Evolutionary conservation across 345 rosid genomes (phyloP).

Genomic region (Pseudoturritis turrita): DNA sequence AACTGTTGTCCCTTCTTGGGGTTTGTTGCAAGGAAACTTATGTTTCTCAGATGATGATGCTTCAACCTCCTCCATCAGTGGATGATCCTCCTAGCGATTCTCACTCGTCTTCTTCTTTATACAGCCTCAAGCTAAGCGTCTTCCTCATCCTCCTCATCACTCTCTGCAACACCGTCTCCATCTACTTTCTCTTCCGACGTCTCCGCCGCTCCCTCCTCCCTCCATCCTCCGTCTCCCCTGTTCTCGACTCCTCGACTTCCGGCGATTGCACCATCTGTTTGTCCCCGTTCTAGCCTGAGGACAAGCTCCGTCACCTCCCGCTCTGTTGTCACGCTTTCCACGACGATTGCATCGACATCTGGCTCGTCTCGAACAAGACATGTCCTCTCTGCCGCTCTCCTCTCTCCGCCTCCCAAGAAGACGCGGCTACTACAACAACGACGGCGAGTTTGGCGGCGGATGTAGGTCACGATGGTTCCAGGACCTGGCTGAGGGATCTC

Average conservation of each 20-base stretch:
- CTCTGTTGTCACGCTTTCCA: constrained; percentile 89
- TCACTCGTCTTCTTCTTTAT: background rate
- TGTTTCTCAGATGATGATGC: background rate
- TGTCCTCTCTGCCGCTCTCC: constrained; percentile 84
- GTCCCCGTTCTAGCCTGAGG: constrained; percentile 55
- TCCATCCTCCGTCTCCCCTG: background rate
- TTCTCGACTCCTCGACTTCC: constrained; percentile 1
- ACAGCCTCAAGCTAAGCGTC: constrained; percentile 45
- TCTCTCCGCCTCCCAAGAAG: constrained; percentile 42
- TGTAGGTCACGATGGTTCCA: constrained; percentile 38
- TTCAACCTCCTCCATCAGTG: background rate
- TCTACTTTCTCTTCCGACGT: constrained; percentile 55
- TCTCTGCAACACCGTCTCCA: constrained; percentile 40
- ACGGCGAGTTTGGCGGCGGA: constrained; percentile 37
- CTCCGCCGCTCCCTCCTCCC: constrained; percentile 21
- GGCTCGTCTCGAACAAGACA: constrained; percentile 60
- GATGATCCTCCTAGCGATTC: background rate
- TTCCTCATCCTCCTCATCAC: constrained; percentile 43
- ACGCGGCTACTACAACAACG: background rate
- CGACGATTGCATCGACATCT: constrained; percentile 55
- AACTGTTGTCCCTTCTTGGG: no score
- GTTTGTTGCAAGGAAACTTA: no score
- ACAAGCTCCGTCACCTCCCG: constrained; percentile 65
- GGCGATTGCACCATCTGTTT: constrained; percentile 74
- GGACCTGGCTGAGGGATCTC: constrained; percentile 68